phyloP scores from a whole-genome alignment of 2,329 filamentous ascomycete species.

The Colletotrichum sp. region DNA sequence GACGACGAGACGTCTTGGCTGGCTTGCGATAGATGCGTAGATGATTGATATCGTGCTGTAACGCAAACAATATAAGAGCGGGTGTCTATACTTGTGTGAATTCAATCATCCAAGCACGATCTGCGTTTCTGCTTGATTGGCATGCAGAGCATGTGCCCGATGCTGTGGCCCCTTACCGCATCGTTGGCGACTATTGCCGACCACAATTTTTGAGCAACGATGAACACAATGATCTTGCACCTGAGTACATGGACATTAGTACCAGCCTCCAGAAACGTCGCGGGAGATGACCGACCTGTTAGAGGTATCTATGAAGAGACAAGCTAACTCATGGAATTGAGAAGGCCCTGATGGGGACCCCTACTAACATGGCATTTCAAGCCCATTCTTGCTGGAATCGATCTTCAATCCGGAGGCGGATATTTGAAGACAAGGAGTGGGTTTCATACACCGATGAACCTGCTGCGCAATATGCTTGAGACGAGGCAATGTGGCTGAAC shows the following conservation, averaged over 20 bases:
- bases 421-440: background rate
- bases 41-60: background rate
- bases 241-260: background rate
- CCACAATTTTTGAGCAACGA: background rate
- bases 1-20: background rate
- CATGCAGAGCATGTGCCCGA: background rate
- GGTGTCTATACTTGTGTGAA: too few species aligned
- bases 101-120: too few species aligned
- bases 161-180: background rate
- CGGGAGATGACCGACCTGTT: fast-evolving
- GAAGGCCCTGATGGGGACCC: background rate
- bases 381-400: background rate
- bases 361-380: background rate
- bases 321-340: background rate
- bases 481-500: background rate
- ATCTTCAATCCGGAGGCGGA: background rate
- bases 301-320: background rate
- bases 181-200: background rate
- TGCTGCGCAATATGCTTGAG: background rate
- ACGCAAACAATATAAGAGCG: background rate
- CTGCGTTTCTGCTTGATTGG: too few species aligned
- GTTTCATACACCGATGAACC: fast-evolving
- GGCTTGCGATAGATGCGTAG: background rate
- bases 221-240: background rate
- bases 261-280: fast-evolving